Conservation (phyloP, 2,329 filamentous ascomycete species). For the Colletotrichum cuscutae region DNA sequence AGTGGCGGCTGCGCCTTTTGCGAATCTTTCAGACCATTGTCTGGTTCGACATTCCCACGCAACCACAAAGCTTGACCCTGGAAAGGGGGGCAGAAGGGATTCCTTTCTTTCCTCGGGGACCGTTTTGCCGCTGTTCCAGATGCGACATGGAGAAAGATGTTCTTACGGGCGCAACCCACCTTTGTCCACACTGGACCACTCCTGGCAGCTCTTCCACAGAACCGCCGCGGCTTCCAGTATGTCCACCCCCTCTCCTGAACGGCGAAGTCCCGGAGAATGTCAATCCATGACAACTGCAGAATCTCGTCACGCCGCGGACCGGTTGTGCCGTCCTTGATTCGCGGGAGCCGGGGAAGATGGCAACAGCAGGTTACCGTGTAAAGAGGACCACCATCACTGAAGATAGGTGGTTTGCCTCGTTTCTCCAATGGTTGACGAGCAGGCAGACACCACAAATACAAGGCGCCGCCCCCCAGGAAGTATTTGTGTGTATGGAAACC, state of each 20-base stretch:
- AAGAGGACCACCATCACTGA: conserved; percentile 13
- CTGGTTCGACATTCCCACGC: conserved; percentile 4
- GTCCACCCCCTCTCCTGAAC: conserved; percentile 9
- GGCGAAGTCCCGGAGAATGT: neutral
- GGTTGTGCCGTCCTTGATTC: conserved; percentile 29
- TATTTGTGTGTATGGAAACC: conserved; percentile 16
- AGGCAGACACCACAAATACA: neutral
- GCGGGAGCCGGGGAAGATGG: conserved; percentile 18
- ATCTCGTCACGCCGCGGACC: conserved; percentile 11
- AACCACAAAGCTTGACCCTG: conserved; percentile 1
- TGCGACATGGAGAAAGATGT: conserved; percentile 10
- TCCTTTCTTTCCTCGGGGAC: conserved; percentile 1
- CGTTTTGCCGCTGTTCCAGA: conserved; percentile 29
- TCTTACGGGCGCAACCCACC: conserved; percentile 30
- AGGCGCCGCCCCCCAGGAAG: conserved; percentile 7
- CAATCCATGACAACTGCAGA: conserved; percentile 22
- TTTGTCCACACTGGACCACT: conserved; percentile 28
- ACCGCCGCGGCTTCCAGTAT: conserved; percentile 5
- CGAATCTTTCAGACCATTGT: conserved; percentile 4
- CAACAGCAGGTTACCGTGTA: neutral
- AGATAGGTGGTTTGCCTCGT: conserved; percentile 7
- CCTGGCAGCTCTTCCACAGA: conserved; percentile 5
- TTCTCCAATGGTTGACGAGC: conserved; percentile 12
- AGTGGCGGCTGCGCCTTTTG: conserved; percentile 1
- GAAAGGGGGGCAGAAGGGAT: conserved; percentile 1